Percentiles rank a stretch among this genome's conserved stretches.
These are phyloP conservation scores for Pseudocercospora fijiensis DNA, from an alignment of 2,329 filamentous ascomycete genomes.

Conservation along the genomic window DNA sequence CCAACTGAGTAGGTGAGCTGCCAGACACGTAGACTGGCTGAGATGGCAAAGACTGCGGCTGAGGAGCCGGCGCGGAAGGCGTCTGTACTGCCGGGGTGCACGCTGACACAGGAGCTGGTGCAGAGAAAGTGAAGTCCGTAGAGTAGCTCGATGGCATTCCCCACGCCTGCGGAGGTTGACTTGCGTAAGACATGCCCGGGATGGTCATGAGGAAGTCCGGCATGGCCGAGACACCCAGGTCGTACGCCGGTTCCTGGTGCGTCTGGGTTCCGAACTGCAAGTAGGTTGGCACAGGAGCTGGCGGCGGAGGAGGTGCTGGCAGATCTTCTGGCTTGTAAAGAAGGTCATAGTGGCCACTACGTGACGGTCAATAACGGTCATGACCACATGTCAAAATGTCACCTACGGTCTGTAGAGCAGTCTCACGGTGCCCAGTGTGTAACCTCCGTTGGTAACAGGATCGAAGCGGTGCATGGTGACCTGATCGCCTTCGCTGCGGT, in stretches of 20 bases:
- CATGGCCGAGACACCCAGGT: conserved; percentile 30
- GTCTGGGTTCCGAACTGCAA: conserved; percentile 36
- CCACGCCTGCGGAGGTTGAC: conserved; percentile 17
- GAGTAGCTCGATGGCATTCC: conserved; percentile 26
- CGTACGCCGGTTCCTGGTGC: conserved; percentile 31
- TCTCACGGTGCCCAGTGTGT: conserved; percentile 62
- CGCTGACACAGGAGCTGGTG: conserved; percentile 29
- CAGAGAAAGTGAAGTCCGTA: conserved; percentile 33
- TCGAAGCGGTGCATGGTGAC: conserved; percentile 71
- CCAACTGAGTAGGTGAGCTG: conserved; percentile 31
- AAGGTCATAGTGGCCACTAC: conserved; percentile 85
- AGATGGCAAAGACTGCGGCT: conserved; percentile 31
- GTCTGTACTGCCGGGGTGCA: conserved; percentile 30
- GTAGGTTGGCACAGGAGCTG: conserved; percentile 35
- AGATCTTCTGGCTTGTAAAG: conserved; percentile 70
- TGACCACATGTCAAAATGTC: conserved; percentile 5
- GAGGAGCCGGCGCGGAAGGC: conserved; percentile 29
- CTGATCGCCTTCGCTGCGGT: conserved; percentile 74
- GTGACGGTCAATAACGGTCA: conserved; percentile 26
- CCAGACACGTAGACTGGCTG: conserved; percentile 31
- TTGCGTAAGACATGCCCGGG: conserved; percentile 47
- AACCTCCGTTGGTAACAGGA: conserved; percentile 40
- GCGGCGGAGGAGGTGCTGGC: conserved; percentile 34
- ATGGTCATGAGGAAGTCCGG: conserved; percentile 46
- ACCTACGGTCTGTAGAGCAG: conserved; percentile 66